Evolutionary conservation across 2,329 filamentous ascomycete species (phyloP), one percentile per base, ranked within the genome.

Genomic region (Epicoccum sorghinum): DNA sequence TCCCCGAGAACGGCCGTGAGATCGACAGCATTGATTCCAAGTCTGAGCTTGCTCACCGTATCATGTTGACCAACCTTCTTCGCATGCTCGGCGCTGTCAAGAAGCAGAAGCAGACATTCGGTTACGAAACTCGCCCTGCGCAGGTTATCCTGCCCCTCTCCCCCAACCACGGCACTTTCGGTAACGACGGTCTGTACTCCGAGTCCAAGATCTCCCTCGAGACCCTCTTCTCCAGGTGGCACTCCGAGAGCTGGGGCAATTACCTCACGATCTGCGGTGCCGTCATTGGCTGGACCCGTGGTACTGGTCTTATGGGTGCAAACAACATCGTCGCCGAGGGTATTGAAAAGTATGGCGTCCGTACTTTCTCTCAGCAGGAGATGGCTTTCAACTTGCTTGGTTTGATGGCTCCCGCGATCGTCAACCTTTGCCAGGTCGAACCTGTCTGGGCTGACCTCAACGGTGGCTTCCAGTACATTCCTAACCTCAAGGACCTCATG

Each of bases 341-440:
- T 56, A 91, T 99, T 52, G 95, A 99, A 81, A 91, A 90, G 67
- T 95, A 96, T 64, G 95, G 95, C 68, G 95, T 98, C 24, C 92
- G 95, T 67, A 99, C 95, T 4, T 99, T 99, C 83, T 98, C 93
- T 8, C 95, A 98, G 79, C 92, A 96, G 75, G 95, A 99, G 78
- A 99, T 99, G 95, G 95, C 95, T 13, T 99, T 99, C 83, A 99
- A 99, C 79, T 79, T 99, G 63, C 86, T 99, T 39, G 93, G 95
- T 65, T 85, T 99, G 47, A 96, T 99, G 95, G 90, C 93, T 1
- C 93, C 95, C 33, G 85, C 88, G 25, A 90, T 99, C 67, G 93
- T 96, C 65, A 92, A 99, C 73, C 85, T 99, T 38, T 99, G 95
- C 83, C 95, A 99, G 80, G 82, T 86, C 39, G 91, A 98, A 79